Base-by-base conservation (phyloP, 768 basidiomycete genomes). In the Basidioascus undulatus region DNA sequence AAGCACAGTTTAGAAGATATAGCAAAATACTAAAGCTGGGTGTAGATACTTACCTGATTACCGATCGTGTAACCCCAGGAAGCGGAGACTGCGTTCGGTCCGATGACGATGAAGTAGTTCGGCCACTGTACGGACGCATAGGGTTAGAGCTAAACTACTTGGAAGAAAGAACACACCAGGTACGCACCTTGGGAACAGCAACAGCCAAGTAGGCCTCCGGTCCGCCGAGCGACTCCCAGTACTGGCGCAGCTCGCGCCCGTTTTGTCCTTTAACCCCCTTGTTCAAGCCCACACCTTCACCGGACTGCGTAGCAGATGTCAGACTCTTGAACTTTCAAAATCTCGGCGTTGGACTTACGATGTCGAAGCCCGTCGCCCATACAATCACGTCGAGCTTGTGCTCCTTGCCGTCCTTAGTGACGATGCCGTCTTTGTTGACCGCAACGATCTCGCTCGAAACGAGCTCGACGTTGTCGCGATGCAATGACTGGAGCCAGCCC, bases 401-500 rank as follows among this genome's bases (percentile, higher is more conserved):
- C n/a, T 20, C 10, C 5, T 26, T 15, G 16, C 49, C 49, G 26
- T 43, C 37, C n/a, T 13, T 16, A 1, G 42, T 44, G n/a, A 27
- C 7, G 27, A 52, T 24, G 9, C 47, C 45, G 1, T 30, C 32
- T 34, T 43, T 33, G 20, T 40, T 44, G 40, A 52, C 42, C 6
- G 3, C 7, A 7, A 15, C 27, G 42, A 50, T 47, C n/a, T 44
- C 30, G 11, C 7, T 20, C 20, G 44, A 28, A 23, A 41, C 37
- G 30, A 74, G 46, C 16, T 56, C 56, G 26, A 74, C 66, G 52
- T 76, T 74, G 1, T 68, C 61, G 33, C 58, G 59, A 40, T 67
- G 58, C 38, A 75, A 53, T 20, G 61, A 57, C n/a, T 62, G 53
- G 16, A 76, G 62, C 50, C 72, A 74, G 15, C 63, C 64, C 3